These are phyloP conservation scores for Alternaria panax DNA, from an alignment of 2,329 filamentous ascomycete genomes.

Conservation along the genomic window DNA sequence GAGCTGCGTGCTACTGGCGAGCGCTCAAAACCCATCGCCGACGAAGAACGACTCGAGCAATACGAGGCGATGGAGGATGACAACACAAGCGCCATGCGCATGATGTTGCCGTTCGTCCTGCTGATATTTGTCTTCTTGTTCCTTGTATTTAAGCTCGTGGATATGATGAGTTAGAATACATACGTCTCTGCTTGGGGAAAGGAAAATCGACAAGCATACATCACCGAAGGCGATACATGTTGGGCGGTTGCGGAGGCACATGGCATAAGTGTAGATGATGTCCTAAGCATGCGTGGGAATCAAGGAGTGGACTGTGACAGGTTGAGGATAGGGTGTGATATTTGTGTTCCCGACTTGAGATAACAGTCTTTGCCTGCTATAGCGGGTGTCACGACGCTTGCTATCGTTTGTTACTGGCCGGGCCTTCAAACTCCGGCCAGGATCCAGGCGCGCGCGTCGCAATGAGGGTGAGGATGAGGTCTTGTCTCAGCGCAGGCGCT, in stretches of 20 bases:
- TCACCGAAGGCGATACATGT: conserved; percentile 61
- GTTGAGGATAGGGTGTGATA: conserved; percentile 52
- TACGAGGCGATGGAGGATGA: conserved; percentile 27
- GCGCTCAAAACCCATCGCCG: conserved; percentile 6
- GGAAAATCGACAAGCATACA: conserved; percentile 48
- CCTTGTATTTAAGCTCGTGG: conserved; percentile 47
- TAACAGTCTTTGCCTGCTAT: no score
- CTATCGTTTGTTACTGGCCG: not conserved
- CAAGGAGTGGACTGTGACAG: conserved; percentile 57
- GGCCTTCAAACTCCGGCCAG: not conserved
- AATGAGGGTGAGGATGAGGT: not conserved
- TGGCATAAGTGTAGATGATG: conserved; percentile 55
- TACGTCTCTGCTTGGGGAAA: conserved; percentile 29
- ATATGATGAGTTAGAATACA: conserved; percentile 4
- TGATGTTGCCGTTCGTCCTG: conserved; percentile 66
- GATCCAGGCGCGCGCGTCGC: not conserved
- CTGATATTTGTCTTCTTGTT: conserved; percentile 62
- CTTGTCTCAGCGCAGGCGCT: not conserved
- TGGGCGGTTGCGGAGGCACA: conserved; percentile 59
- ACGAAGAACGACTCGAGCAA: not conserved
- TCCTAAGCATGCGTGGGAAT: conserved; percentile 55
- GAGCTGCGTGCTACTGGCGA: conserved; percentile 41
- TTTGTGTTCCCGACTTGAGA: conserved; percentile 64
- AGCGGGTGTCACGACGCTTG: no score
- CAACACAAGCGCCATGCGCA: conserved; percentile 57